Conservation (phyloP, 495 filamentous ascomycete genomes). For the Thermochaetoides thermophila region DNA sequence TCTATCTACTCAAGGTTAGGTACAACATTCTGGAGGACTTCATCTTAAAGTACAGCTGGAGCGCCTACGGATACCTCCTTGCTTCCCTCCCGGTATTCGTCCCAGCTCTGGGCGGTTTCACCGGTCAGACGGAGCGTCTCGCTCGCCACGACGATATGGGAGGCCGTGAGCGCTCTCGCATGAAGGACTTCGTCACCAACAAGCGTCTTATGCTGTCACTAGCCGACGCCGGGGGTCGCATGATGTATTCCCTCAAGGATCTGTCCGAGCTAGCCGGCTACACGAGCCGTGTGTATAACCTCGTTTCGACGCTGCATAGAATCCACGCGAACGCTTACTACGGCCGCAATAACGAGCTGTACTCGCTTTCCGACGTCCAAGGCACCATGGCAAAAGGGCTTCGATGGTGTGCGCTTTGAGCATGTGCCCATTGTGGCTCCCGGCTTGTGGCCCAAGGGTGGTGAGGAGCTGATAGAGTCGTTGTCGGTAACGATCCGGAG, state of each 20-base stretch:
- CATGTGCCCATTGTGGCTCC: slow-evolving; percentile 88
- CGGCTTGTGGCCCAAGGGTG: slow-evolving; percentile 64
- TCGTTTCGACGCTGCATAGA: slow-evolving; percentile 87
- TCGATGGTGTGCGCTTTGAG: slow-evolving; percentile 86
- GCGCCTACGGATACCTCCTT: slow-evolving; percentile 86
- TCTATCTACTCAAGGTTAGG: slow-evolving; percentile 88
- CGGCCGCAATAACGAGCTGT: slow-evolving; percentile 58
- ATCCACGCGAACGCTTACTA: slow-evolving; percentile 84
- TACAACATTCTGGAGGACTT: slow-evolving; percentile 99
- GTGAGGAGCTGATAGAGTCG: slow-evolving; percentile 79
- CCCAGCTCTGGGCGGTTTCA: slow-evolving; percentile 82
- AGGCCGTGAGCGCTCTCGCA: slow-evolving; percentile 63
- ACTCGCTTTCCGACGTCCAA: slow-evolving; percentile 77
- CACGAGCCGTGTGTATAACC: slow-evolving; percentile 87
- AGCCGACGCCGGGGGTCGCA: slow-evolving; percentile 87
- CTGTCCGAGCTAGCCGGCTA: slow-evolving; percentile 90
- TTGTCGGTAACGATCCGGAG: slow-evolving; percentile 75
- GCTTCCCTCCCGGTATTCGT: slow-evolving; percentile 90
- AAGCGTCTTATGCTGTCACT: slow-evolving; percentile 96
- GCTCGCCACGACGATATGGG: slow-evolving; percentile 23
- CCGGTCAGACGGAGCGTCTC: slow-evolving; percentile 50
- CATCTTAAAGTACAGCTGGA: slow-evolving; percentile 96
- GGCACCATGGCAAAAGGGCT: slow-evolving; percentile 86
- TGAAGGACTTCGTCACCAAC: slow-evolving; percentile 99
- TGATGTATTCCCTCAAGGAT: slow-evolving; percentile 99